Conservation (phyloP, 805 yeast species). For the Diddensiella transvaalensis region DNA sequence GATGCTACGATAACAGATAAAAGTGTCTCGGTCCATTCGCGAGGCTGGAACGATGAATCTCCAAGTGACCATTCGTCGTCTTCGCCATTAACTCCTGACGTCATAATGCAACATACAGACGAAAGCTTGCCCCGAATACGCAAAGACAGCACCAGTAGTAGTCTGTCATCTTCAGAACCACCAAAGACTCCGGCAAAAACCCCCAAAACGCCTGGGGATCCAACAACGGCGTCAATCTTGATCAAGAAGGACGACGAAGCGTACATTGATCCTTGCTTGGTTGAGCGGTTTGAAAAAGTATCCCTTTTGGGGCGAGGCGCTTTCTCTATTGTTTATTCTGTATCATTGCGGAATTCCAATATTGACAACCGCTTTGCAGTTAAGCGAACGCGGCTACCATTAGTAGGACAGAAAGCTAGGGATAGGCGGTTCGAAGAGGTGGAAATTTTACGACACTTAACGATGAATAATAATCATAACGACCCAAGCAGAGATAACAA, state of each 20-base stretch:
- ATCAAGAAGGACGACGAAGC: conserved; percentile 11
- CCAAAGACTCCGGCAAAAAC: conserved; percentile 28
- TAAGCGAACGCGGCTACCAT: conserved; percentile 72
- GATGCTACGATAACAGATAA: background rate
- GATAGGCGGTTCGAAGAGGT: conserved; percentile 70
- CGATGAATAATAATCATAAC: conserved; percentile 8
- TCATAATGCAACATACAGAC: conserved; percentile 13
- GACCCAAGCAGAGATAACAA: conserved; percentile 3
- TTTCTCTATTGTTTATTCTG: conserved; percentile 84
- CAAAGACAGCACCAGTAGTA: conserved; percentile 1
- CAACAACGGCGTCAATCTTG: conserved; percentile 5
- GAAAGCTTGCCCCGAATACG: conserved; percentile 4
- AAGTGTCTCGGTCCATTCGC: background rate
- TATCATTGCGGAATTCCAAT: conserved; percentile 50
- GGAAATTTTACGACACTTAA: conserved; percentile 46
- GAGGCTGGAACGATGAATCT: conserved; percentile 1
- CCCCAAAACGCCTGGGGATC: conserved; percentile 31
- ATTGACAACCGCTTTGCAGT: conserved; percentile 65
- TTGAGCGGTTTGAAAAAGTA: conserved; percentile 59
- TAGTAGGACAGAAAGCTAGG: conserved; percentile 56
- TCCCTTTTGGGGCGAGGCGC: conserved; percentile 78
- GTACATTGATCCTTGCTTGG: conserved; percentile 32
- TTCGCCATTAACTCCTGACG: conserved; percentile 26
- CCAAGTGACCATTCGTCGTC: conserved; percentile 19
- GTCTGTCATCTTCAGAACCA: background rate